Evolutionary conservation across 768 basidiomycete genomes (phyloP).

Genomic region (Amanita phalloides): DNA sequence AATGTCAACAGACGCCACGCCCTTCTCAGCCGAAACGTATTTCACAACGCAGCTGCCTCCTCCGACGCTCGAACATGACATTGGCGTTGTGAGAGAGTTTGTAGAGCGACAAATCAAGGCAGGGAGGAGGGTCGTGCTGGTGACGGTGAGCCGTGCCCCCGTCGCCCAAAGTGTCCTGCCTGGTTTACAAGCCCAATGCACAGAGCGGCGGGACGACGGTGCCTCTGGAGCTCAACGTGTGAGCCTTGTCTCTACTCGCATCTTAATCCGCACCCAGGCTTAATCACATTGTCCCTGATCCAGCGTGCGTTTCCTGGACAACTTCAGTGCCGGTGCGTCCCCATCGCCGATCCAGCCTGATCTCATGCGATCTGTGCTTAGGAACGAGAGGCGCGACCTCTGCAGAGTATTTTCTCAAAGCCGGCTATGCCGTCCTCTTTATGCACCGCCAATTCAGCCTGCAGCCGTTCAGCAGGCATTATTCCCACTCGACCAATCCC

Average conservation of each 20-base stretch:
- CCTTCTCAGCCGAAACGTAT: conserved; percentile 83
- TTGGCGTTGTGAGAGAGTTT: conserved; percentile 56
- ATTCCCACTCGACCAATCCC: conserved; percentile 95
- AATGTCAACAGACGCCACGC: conserved; percentile 11
- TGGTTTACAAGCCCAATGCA: not conserved
- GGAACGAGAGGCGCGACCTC: conserved; percentile 96
- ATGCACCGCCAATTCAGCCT: conserved; percentile 97
- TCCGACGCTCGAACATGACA: conserved; percentile 54
- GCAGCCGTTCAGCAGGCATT: conserved; percentile 95
- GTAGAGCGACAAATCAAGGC: conserved; percentile 52
- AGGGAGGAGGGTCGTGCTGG: conserved; percentile 76
- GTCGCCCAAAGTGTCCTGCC: not conserved
- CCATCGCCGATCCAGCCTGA: not conserved
- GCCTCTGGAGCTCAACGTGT: conserved; percentile 98
- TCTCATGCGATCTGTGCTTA: conserved; percentile 15
- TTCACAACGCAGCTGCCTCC: conserved; percentile 85
- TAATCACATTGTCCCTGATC: conserved; percentile 7
- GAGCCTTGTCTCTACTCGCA: conserved; percentile 26
- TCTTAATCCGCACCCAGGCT: not conserved
- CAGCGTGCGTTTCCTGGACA: conserved; percentile 96
- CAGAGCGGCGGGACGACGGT: conserved; percentile 99
- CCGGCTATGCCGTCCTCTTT: conserved; percentile 96
- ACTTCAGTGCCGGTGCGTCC: conserved; percentile 87
- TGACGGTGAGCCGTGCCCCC: conserved; percentile 61
- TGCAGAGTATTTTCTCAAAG: conserved; percentile 93